Conservation (phyloP, 2,329 filamentous ascomycete species). For the Alternaria tenuissima region DNA sequence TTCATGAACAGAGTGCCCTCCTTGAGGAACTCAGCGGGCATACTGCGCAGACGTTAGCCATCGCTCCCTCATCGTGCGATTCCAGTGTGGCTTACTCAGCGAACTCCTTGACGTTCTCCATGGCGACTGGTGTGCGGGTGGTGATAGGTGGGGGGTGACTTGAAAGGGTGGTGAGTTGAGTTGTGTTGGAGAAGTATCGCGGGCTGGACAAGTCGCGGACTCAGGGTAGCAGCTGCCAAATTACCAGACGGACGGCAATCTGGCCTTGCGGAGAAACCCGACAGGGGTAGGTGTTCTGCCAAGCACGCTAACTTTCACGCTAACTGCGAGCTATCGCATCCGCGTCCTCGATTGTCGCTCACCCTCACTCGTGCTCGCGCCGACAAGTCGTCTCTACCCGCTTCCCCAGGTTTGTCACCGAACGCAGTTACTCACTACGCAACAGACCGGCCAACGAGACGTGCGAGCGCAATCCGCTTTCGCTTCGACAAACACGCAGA, state of each 20-base stretch:
- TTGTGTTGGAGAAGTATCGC: conserved; percentile 1
- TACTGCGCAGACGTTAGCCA: conserved; percentile 40
- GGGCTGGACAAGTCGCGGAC: conserved; percentile 25
- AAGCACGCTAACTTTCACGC: conserved; percentile 15
- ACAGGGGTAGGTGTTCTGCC: conserved; percentile 25
- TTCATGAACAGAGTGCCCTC: conserved; percentile 61
- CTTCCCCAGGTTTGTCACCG: conserved; percentile 27
- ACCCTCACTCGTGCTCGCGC: conserved; percentile 21
- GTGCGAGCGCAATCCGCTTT: conserved; percentile 1
- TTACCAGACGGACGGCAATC: conserved; percentile 36
- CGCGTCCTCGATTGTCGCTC: conserved; percentile 20
- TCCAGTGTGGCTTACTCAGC: conserved; percentile 60
- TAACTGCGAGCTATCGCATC: conserved; percentile 23
- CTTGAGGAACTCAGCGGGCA: conserved; percentile 54
- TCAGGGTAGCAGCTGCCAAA: conserved; percentile 26
- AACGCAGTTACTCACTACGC: conserved; percentile 14
- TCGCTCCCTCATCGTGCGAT: not conserved
- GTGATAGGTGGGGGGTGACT: conserved; percentile 6
- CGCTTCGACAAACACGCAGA: conserved; percentile 13
- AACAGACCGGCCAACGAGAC: not conserved
- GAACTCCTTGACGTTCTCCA: conserved; percentile 74
- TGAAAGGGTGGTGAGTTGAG: not conserved
- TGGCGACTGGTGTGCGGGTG: conserved; percentile 54
- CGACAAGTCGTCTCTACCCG: conserved; percentile 23
- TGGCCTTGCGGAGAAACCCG: conserved; percentile 39